A percentile compares a stretch with the other conserved stretches of the same genome.
phyloP scores from a whole-genome alignment of 108 stramenopile genomes.

The Bacterosira constricta region DNA sequence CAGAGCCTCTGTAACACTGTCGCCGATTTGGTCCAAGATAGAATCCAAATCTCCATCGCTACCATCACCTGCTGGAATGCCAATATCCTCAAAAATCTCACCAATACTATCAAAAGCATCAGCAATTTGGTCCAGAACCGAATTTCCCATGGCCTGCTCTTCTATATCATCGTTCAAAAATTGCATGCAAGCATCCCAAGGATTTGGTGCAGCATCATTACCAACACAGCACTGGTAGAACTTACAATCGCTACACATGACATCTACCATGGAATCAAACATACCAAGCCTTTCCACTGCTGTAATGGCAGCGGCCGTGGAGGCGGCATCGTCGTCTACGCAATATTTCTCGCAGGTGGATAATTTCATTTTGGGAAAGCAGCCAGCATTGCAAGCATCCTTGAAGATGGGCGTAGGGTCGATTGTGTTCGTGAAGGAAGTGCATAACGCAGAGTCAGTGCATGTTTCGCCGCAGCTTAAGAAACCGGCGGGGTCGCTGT shows the following conservation, averaged over 20 bases:
- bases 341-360: neutral
- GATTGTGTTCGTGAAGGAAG: neutral
- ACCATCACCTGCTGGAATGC: no score
- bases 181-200: neutral
- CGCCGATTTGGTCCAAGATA: no score
- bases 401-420: neutral
- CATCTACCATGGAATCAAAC: neutral
- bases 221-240: neutral
- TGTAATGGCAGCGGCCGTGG: neutral
- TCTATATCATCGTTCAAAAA: neutral
- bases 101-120: neutral
- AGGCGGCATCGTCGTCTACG: neutral
- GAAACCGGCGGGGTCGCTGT: neutral
- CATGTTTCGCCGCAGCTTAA: constrained; percentile 2
- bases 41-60: no score
- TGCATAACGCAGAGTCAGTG: neutral
- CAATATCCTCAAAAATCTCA: neutral
- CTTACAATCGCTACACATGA: neutral
- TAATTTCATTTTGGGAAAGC: neutral
- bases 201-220: neutral
- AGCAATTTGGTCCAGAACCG: neutral
- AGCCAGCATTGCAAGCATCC: constrained; percentile 2
- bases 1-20: no score
- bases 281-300: neutral
- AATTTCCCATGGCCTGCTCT: neutral